Base-by-base conservation (phyloP, 257 asterid species). In the Thymus quinquecostatus region DNA sequence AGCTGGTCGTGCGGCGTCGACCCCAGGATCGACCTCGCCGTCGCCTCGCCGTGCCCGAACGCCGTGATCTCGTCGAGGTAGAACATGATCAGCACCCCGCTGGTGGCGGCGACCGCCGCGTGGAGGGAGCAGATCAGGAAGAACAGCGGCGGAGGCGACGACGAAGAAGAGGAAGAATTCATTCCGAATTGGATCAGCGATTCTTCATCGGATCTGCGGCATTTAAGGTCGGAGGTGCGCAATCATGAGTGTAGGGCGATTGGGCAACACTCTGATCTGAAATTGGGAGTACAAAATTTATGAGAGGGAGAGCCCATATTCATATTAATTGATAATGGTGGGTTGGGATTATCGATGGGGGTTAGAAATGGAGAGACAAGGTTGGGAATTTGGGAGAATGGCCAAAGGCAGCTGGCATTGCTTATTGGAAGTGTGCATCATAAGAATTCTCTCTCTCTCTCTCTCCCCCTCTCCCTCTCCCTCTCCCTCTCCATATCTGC, bases 21-120 rank as follows among this genome's bases (percentile, higher is more conserved):
- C n/a, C 96, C 96, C 50, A 84, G 12, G 0, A 89, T 66, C 89
- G 83, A 81, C 27, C 76, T 73, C 43, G 96, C 82, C 28, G 86
- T 84, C 60, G 82, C 95, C 1, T 44, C 78, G 4, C 90, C 90
- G 55, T 86, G 92, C 3, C 96, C 89, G 2, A 87, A 53, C 6
- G 81, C 86, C 14, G 84, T 82, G 13, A 87, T 74, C 60, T 89
- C 92, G 0, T 80, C 70, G 6, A 81, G 86, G 62, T 75, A 87
- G 63, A 89, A 89, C 95, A 89, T 87, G 14, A 87, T 85, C 49
- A 84, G 30, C n/a, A 80, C 72, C 21, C 95, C 92, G 49, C 87
- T 78, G 29, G 79, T 71, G 12, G 73, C 55, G 29, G 92, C 77
- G 13, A 82, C 41, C n/a, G 78, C 60, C 5, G 96, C 86, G 66